These are phyloP conservation scores for Osmanthus fragrans DNA, from an alignment of 257 asterid species.

Conservation along the genomic window DNA sequence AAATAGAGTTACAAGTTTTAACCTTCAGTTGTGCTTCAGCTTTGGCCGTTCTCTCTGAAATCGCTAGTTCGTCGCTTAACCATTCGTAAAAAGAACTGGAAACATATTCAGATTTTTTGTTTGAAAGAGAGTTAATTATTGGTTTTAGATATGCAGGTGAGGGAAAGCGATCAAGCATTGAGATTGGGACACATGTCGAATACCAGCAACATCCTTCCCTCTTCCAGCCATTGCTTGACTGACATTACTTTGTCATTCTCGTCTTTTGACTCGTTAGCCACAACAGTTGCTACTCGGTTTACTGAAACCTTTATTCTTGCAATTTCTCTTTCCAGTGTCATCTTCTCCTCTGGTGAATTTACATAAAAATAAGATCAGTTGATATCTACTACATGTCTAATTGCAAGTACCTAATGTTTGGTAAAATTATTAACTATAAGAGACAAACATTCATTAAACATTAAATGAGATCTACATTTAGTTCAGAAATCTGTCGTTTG, in stretches of 20 bases:
- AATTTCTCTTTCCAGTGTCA: constrained; percentile 86
- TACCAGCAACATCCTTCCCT: constrained; percentile 82
- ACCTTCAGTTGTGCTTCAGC: too few species aligned
- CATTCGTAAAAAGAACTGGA: constrained; percentile 36
- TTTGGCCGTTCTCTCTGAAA: too few species aligned
- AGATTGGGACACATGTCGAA: background rate
- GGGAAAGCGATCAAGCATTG: background rate
- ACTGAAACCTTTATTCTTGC: constrained; percentile 86
- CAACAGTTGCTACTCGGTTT: constrained; percentile 68
- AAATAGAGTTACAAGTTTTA: background rate
- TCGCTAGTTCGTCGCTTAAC: constrained; percentile 52
- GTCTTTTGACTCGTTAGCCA: constrained; percentile 95
- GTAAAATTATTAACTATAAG: background rate
- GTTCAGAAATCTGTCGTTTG: constrained; percentile 1
- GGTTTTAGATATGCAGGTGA: background rate
- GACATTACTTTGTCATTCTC: constrained; percentile 93
- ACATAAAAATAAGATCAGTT: constrained; percentile 18
- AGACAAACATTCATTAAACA: background rate
- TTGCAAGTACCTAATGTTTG: background rate
- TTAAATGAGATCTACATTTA: constrained; percentile 42
- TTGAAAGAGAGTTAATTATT: background rate
- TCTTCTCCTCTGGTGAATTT: constrained; percentile 70
- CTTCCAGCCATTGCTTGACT: constrained; percentile 92
- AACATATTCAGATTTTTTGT: background rate
- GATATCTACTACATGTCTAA: background rate